Base-by-base conservation (phyloP, 2,329 filamentous ascomycete species). In the Sphaerulina musiva region DNA sequence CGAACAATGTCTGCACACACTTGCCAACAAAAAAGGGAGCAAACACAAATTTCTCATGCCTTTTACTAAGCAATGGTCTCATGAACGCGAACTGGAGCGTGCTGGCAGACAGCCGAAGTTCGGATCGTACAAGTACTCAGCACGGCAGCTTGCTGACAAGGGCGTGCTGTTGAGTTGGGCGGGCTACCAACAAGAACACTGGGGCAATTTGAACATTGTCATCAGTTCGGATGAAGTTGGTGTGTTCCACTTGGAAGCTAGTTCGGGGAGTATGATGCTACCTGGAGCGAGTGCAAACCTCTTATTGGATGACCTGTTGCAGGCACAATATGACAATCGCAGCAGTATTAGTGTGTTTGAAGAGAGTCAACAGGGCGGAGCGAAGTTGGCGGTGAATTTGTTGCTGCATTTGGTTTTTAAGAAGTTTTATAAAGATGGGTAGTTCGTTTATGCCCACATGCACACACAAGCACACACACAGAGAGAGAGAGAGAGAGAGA, bases 61-160 rank as follows among this genome's bases (percentile, higher is more conserved):
- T 11, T 98, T 98, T 71, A 96, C 92, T 23, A 95, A 95, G 68
- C 93, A 98, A 72, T 98, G 95, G 82, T 95, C 96, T 72, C 93
- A 98, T 73, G 90, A 97, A 75, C 86, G 90, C 61, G 93, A 98
- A 74, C 84, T 98, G 32, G 89, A 96, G 68, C 86, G 89, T 55
- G 86, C 87, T 6, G 93, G 93, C 29, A 89, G 92, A 47, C 89
- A 95, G 50, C 95, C 95, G 71, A 95, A 95, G 70, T 98, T 98
- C 69, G 93, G 95, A 59, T 95, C 88, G 38, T 98, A 87, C 83
- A 97, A 97, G 76, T 98, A 98, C 76, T 92, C 87, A 51, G 91
- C 89, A 3, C 86, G 90, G 48, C 85, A 87, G 47, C 82, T 98
- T 6, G 85, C 85, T 2, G 92, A 97, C 68, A 96, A 95, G 74